A percentile compares a stretch with the other conserved stretches of the same genome.
These are phyloP conservation scores for Verticillium nonalfalfae DNA, from an alignment of 2,329 filamentous ascomycete species.

Conservation along the genomic window DNA sequence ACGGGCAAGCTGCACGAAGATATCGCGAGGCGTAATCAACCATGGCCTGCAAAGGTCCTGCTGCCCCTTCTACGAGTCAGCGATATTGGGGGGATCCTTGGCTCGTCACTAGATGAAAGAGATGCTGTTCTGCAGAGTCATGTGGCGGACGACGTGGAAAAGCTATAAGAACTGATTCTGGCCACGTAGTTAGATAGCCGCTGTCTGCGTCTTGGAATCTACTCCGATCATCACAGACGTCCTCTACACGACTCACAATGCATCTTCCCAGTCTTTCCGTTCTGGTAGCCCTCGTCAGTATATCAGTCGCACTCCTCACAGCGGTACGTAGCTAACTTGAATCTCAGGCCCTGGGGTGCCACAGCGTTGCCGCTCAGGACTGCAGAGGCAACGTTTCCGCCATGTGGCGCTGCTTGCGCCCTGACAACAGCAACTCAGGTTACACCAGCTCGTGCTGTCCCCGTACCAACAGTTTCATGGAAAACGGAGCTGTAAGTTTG, in stretches of 20 bases:
- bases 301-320: neutral
- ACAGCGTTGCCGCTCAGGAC: neutral
- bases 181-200: neutral
- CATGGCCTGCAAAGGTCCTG: neutral
- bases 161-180: neutral
- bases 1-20: neutral
- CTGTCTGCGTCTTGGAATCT: neutral
- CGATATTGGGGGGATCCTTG: neutral
- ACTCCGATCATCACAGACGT: neutral
- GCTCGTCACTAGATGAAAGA: neutral
- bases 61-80: neutral
- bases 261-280: neutral
- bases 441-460: constrained; percentile 4
- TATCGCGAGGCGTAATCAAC: neutral
- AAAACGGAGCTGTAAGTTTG: neutral
- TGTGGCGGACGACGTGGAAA: neutral
- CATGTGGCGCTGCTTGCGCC: neutral
- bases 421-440: constrained; percentile 2
- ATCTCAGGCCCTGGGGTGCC: neutral
- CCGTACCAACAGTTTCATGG: neutral
- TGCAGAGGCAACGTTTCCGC: neutral
- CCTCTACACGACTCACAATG: neutral
- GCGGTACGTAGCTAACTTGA: neutral
- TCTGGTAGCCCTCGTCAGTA: neutral
- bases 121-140: neutral